These are phyloP conservation scores for Entophlyctis luteolus DNA, from an alignment of 192 early-diverging fungal genomes.

Conservation along the genomic window DNA sequence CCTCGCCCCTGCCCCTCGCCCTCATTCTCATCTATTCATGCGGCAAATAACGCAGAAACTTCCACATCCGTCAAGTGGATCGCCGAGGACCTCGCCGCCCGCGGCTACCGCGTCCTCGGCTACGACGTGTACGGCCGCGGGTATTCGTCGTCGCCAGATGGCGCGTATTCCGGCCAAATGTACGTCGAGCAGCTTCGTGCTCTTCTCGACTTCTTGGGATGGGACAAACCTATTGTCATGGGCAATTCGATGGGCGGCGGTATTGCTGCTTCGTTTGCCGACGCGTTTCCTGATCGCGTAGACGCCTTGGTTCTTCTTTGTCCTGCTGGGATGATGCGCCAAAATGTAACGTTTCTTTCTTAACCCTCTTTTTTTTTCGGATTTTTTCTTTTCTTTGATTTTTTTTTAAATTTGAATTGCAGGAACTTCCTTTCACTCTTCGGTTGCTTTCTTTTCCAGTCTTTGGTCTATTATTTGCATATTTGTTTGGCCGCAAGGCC, in stretches of 20 bases:
- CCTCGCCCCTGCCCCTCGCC: no score
- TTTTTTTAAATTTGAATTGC: neutral
- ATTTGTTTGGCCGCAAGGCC: neutral
- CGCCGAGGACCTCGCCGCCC: constrained; percentile 25
- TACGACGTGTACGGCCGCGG: constrained; percentile 53
- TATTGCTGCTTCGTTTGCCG: constrained; percentile 44
- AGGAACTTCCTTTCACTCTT: neutral
- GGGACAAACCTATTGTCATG: constrained; percentile 35
- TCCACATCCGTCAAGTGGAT: constrained; percentile 24
- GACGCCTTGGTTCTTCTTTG: constrained; percentile 40
- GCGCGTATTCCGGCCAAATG: constrained; percentile 30
- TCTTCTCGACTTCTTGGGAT: constrained; percentile 42
- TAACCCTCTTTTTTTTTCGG: no score
- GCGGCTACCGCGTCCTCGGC: constrained; percentile 38
- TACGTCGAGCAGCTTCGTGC: constrained; percentile 40
- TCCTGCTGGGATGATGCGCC: constrained; percentile 53
- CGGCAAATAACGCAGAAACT: constrained; percentile 17
- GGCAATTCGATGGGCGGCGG: constrained; percentile 51
- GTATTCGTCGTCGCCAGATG: constrained; percentile 40
- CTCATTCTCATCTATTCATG: no score
- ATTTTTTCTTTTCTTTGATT: neutral
- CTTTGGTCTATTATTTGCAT: neutral
- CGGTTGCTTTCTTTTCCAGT: neutral
- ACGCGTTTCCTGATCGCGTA: constrained; percentile 38
- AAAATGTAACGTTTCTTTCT: no score